These are phyloP conservation scores for Lactarius indigo DNA, from an alignment of 768 basidiomycete genomes.

Conservation along the genomic window DNA sequence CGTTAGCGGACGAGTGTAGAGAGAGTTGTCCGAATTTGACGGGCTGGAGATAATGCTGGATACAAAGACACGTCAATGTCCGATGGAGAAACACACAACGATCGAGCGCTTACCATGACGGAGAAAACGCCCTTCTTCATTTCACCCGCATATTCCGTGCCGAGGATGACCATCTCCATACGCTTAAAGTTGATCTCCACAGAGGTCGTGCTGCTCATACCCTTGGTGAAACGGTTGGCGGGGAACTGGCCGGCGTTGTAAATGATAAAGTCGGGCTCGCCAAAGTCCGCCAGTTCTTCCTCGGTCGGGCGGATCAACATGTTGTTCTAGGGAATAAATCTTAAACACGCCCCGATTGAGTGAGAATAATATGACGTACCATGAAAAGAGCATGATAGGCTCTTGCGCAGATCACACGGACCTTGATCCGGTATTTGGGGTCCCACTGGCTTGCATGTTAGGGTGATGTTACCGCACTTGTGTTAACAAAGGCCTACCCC, in stretches of 20 bases:
- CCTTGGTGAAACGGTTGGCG: constrained; percentile 99
- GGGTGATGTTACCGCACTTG: constrained; percentile 5
- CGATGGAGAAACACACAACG: constrained; percentile 1
- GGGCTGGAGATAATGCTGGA: constrained; percentile 92
- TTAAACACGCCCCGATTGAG: not conserved
- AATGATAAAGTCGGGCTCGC: constrained; percentile 98
- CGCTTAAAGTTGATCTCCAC: constrained; percentile 99
- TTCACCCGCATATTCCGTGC: constrained; percentile 96
- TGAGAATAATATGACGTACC: constrained; percentile 48
- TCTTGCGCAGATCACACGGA: constrained; percentile 96
- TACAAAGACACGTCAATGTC: constrained; percentile 22
- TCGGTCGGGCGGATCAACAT: constrained; percentile 99
- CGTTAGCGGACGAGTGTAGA: constrained; percentile 96
- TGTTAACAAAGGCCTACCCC: constrained; percentile 51
- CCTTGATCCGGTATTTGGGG: constrained; percentile 98
- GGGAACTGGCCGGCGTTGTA: constrained; percentile 99
- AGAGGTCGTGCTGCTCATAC: constrained; percentile 98
- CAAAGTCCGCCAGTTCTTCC: constrained; percentile 90
- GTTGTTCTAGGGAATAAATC: constrained; percentile 64
- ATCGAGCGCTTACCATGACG: constrained; percentile 67
- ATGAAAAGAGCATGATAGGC: constrained; percentile 99
- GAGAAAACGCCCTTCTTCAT: constrained; percentile 99
- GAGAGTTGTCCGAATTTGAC: constrained; percentile 98
- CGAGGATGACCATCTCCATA: constrained; percentile 99
- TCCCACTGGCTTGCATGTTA: constrained; percentile 64